Base-by-base conservation (phyloP, 1,284 basidiomycete genomes). In the Melampsora abietis-canadensis region DNA sequence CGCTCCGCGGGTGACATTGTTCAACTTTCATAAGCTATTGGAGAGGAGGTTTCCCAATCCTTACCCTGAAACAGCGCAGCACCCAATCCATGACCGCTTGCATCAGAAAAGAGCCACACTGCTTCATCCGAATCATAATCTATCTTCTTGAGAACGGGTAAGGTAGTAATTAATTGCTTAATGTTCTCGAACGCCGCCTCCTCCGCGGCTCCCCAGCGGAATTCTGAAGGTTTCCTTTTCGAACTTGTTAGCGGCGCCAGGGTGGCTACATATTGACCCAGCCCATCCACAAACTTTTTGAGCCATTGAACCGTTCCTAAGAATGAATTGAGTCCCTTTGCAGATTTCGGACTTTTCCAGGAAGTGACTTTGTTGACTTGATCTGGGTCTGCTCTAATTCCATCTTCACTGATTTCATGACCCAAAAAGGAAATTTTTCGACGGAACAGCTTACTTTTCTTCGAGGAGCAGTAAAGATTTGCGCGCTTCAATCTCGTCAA, bases 251-350 rank as follows among this genome's bases (percentile, higher is more conserved):
- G 62, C 21, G 62, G 62, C 14, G 31, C 40, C 3, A 64, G 62
- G n/a, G 27, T 44, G 2, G 30, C 62, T 40, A 64, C 62, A 40
- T 64, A 64, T n/a, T 31, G 30, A 8, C 48, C 44, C 64, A 4
- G 46, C 48, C 84, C 76, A 81, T 80, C 0, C 83, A 84, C 84
- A 85, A 85, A 0, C 21, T 81, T 75, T 0, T 81, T 81, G 0
- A 85, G 81, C 0, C 60, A n/a, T 82, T 84, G 0, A 83, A 47
- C 46, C 19, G 46, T 47, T 10, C 46, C 46, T 10, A 47, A 19
- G 19, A 47, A 47, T 19, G 10, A 19, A 47, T 47, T 10, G 12
- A 47, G 12, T 10, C 12, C 46, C 19, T 47, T 47, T 47, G 46
- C 12, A 10, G 46, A 47, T 10, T 19, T 10, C 46, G 46, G 46